Conservation (phyloP, 1,284 basidiomycete species). For the Hemileccinum hortonii region DNA sequence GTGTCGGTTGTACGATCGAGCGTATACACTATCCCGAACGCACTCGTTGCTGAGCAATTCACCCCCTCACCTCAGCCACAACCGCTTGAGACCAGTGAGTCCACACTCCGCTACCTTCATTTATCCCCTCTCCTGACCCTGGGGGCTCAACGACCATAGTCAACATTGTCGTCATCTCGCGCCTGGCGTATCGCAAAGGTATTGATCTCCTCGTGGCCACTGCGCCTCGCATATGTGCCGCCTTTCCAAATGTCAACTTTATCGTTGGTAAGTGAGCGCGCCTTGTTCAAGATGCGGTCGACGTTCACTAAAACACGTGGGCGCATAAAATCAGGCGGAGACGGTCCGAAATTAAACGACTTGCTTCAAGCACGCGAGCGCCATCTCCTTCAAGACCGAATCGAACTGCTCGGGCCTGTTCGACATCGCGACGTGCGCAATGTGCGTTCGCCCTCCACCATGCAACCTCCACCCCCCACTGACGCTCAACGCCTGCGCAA, state of each 20-base stretch:
- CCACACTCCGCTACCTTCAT: too few species aligned
- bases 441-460: constrained; percentile 43
- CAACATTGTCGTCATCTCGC: constrained; percentile 91
- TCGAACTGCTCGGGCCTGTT: constrained; percentile 84
- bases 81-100: constrained; percentile 61
- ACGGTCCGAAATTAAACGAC: constrained; percentile 94
- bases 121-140: not conserved
- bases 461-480: not conserved
- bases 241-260: constrained; percentile 85
- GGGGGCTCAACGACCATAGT: constrained; percentile 47
- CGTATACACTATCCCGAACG: constrained; percentile 93
- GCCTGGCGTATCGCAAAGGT: constrained; percentile 96
- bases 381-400: constrained; percentile 84
- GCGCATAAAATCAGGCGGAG: constrained; percentile 63
- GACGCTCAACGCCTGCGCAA: not conserved
- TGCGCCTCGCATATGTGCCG: constrained; percentile 84
- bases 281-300: not conserved
- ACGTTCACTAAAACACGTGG: not conserved
- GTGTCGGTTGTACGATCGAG: constrained; percentile 53
- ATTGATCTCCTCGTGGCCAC: constrained; percentile 93
- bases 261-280: constrained; percentile 65
- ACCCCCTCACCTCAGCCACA: constrained; percentile 53
- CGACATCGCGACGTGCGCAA: constrained; percentile 78
- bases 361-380: constrained; percentile 96
- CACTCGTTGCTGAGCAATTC: constrained; percentile 88